Evolutionary conservation across 441 rosid genomes (phyloP).

Genomic region (Codiaeum variegatum): DNA sequence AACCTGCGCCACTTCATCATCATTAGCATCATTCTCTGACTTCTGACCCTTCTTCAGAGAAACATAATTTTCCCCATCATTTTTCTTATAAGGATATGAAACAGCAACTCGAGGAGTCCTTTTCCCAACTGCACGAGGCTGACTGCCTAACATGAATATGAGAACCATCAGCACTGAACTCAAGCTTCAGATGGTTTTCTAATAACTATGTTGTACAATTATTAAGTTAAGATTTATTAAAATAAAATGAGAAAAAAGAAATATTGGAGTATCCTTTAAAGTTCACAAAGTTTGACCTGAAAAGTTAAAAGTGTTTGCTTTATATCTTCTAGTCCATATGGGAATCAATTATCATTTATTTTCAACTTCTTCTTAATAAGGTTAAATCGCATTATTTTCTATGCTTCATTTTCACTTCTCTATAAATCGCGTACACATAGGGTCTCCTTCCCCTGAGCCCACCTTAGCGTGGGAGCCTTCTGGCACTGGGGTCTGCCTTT

Average conservation of each 20-base stretch:
- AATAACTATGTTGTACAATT: background rate
- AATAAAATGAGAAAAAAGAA: background rate
- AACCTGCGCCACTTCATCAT: slow-evolving; percentile 55
- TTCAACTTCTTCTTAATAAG: background rate
- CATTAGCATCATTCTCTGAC: slow-evolving; percentile 41
- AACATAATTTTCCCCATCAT: slow-evolving; percentile 43
- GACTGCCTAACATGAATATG: slow-evolving; percentile 45
- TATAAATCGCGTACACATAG: too few species aligned
- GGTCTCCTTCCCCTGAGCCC: too few species aligned
- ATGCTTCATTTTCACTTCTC: background rate
- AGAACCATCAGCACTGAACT: slow-evolving; percentile 20
- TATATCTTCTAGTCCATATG: background rate
- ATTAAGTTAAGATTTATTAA: background rate
- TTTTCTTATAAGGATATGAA: slow-evolving; percentile 39
- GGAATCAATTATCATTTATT: background rate
- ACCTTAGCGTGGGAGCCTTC: too few species aligned
- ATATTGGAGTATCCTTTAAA: background rate
- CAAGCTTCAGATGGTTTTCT: slow-evolving; percentile 9
- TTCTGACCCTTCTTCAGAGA: slow-evolving; percentile 45
- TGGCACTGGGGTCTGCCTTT: too few species aligned
- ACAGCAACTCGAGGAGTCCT: slow-evolving; percentile 92
- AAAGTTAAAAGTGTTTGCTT: background rate
- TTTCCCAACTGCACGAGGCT: slow-evolving; percentile 73
- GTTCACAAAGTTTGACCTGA: background rate
- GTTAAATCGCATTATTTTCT: background rate